Evolutionary conservation across 805 yeast species (phyloP).

Genomic region (Blastobotrys parvus): DNA sequence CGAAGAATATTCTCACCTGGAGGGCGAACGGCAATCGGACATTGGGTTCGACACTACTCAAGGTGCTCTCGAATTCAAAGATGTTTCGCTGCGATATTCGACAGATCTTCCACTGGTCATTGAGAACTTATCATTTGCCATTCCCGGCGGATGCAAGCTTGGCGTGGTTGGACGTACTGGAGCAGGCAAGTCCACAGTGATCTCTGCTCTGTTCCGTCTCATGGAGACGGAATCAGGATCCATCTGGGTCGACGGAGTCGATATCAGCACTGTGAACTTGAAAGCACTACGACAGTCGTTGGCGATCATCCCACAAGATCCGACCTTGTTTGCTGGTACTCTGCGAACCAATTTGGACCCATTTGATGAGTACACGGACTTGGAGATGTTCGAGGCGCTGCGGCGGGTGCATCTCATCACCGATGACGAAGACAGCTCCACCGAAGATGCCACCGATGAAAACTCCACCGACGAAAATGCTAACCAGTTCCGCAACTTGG

Average conservation of each 20-base stretch:
- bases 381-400: constrained; percentile 22
- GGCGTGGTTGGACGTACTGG: constrained; percentile 99
- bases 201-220: constrained; percentile 75
- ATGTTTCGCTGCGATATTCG: constrained; percentile 80
- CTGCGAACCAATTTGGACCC: constrained; percentile 68
- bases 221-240: constrained; percentile 51
- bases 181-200: constrained; percentile 96
- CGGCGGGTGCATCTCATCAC: constrained; percentile 53
- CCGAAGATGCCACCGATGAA: background rate
- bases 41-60: constrained; percentile 66
- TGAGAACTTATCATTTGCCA: constrained; percentile 74
- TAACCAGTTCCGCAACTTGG: constrained; percentile 59
- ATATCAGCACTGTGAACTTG: constrained; percentile 53
- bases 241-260: constrained; percentile 57
- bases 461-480: constrained; percentile 41
- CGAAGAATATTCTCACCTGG: constrained; percentile 79
- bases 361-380: constrained; percentile 50
- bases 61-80: constrained; percentile 70
- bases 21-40: constrained; percentile 67
- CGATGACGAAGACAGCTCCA: constrained; percentile 11
- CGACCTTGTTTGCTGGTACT: constrained; percentile 66
- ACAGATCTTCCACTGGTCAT: constrained; percentile 89
- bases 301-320: constrained; percentile 77
- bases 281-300: constrained; percentile 53
- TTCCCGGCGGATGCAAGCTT: constrained; percentile 68